A percentile compares a stretch with the other conserved stretches of the same genome.
phyloP scores from a whole-genome alignment of 345 rosid genomes.

The Rhizophora apiculata region DNA sequence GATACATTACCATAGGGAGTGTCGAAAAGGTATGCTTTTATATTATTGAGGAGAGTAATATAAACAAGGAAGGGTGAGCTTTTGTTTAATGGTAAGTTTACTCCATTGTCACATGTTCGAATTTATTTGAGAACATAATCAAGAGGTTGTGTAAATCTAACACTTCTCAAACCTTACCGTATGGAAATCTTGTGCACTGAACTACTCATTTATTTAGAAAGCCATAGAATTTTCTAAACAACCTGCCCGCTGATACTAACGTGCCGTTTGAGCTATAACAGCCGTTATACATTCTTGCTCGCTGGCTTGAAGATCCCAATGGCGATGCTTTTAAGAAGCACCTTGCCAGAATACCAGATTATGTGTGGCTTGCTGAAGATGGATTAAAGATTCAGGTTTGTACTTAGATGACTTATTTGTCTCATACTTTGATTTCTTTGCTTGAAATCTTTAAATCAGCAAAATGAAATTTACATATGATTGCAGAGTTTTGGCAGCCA shows the following conservation, averaged over 20 bases:
- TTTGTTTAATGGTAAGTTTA: too few species aligned
- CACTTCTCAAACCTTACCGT: too few species aligned
- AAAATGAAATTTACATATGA: too few species aligned
- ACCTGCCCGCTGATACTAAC: not conserved
- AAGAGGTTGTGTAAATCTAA: too few species aligned
- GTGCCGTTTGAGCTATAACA: slow-evolving; percentile 2
- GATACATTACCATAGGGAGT: too few species aligned
- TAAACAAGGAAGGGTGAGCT: too few species aligned
- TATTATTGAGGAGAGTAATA: too few species aligned
- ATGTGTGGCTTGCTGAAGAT: slow-evolving; percentile 17
- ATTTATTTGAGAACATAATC: too few species aligned
- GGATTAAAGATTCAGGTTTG: slow-evolving; percentile 16
- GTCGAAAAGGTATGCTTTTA: too few species aligned
- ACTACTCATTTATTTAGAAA: not conserved
- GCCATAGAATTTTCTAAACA: not conserved
- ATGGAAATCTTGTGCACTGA: too few species aligned
- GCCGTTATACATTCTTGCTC: slow-evolving; percentile 30
- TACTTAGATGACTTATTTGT: not conserved
- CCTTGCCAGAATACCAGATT: slow-evolving; percentile 17
- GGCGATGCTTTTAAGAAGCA: slow-evolving; percentile 23
- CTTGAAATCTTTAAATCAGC: not conserved
- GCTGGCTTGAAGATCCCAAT: slow-evolving; percentile 37
- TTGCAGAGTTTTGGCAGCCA: slow-evolving; percentile 22
- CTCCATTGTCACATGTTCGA: too few species aligned
- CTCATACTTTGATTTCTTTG: not conserved